These are phyloP conservation scores for Trametes gibbosa DNA, from an alignment of 768 basidiomycete genomes.

Conservation along the genomic window DNA sequence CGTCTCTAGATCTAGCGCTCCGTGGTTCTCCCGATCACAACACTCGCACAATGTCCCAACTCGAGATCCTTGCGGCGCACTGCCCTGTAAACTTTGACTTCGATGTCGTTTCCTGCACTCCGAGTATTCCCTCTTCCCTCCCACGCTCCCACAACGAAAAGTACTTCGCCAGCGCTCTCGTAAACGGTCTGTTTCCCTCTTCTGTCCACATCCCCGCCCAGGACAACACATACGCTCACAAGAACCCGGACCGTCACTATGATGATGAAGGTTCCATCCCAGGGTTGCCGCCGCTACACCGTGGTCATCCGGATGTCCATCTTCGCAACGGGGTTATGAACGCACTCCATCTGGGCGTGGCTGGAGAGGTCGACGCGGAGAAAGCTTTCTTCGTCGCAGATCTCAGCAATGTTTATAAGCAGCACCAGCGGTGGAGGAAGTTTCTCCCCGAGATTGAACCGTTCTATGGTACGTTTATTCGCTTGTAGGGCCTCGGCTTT, in stretches of 20 bases:
- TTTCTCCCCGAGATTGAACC: conserved; percentile 85
- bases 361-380: conserved; percentile 72
- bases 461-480: conserved; percentile 73
- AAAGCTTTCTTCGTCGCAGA: conserved; percentile 97
- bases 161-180: conserved; percentile 21
- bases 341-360: conserved; percentile 49
- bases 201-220: conserved; percentile 7
- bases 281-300: conserved; percentile 61
- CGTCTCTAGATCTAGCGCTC: conserved; percentile 22
- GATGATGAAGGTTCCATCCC: conserved; percentile 52
- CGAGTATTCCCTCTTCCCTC: conserved; percentile 20
- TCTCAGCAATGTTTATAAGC: conserved; percentile 80
- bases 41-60: conserved; percentile 49
- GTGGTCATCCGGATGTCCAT: conserved; percentile 71
- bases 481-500: conserved; percentile 3
- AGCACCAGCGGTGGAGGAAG: conserved; percentile 78
- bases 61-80: conserved; percentile 45
- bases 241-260: conserved; percentile 16
- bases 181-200: conserved; percentile 21
- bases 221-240: conserved; percentile 8
- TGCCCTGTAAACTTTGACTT: conserved; percentile 31
- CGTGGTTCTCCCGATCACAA: conserved; percentile 21
- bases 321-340: conserved; percentile 75
- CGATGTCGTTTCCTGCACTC: conserved; percentile 27
- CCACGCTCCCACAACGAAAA: conserved; percentile 25